Conservation (phyloP, 129 eudicot species). For the Tagetes patula region DNA sequence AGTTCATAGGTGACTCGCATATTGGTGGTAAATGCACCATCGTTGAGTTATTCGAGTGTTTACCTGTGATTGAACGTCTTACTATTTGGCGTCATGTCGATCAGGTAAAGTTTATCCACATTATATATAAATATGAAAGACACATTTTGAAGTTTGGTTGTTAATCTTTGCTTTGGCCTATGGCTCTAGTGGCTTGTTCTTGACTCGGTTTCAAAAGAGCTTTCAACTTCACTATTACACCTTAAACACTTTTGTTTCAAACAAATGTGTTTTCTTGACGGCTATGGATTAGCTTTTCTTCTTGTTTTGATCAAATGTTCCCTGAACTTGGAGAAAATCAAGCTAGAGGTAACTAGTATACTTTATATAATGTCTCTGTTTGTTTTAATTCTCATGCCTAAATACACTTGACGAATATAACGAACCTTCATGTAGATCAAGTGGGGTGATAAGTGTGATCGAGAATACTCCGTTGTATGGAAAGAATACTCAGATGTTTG, state of each 20-base stretch:
- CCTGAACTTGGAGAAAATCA: too few relatives aligned
- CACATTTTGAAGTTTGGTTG: too few relatives aligned
- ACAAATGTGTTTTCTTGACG: too few relatives aligned
- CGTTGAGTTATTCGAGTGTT: neutral
- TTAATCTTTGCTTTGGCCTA: neutral
- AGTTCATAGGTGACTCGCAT: neutral
- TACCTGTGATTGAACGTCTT: slow-evolving; percentile 1
- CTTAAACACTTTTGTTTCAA: neutral
- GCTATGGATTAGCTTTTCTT: neutral
- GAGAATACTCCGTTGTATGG: neutral
- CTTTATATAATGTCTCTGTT: neutral
- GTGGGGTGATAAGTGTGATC: neutral
- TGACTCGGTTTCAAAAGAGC: neutral
- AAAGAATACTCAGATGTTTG: neutral
- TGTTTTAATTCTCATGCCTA: neutral
- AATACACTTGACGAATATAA: neutral
- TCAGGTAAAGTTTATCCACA: too few relatives aligned
- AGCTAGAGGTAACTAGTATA: neutral
- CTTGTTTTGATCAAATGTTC: neutral
- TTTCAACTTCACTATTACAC: neutral
- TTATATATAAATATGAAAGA: too few relatives aligned
- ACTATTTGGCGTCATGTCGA: neutral
- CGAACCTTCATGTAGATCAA: neutral
- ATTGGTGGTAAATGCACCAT: neutral
- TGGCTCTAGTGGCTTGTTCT: neutral